A percentile compares a stretch with the other conserved stretches of the same genome.
phyloP scores from a whole-genome alignment of 495 filamentous ascomycete genomes.

The Oidiodendron maius region DNA sequence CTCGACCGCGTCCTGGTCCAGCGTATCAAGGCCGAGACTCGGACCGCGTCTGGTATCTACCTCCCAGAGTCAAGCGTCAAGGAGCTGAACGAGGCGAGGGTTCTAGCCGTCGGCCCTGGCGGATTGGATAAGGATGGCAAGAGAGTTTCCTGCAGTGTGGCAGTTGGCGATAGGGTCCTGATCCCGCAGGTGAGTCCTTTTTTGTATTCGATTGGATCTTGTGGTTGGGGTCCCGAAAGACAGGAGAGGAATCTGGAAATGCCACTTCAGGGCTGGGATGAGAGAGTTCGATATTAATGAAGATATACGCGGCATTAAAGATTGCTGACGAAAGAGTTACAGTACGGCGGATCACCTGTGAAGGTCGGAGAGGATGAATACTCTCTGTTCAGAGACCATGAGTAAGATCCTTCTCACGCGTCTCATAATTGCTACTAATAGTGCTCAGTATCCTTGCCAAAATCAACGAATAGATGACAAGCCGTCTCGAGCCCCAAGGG shows the following conservation, averaged over 20 bases:
- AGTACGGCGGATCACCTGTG: slow-evolving; percentile 94
- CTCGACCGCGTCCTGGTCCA: slow-evolving; percentile 98
- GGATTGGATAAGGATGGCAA: slow-evolving; percentile 80
- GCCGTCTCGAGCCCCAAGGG: not conserved
- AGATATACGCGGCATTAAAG: not conserved
- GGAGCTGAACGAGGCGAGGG: slow-evolving; percentile 95
- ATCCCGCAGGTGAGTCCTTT: slow-evolving; percentile 75
- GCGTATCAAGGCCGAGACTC: slow-evolving; percentile 93
- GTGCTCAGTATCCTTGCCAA: slow-evolving; percentile 68
- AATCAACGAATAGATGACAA: slow-evolving; percentile 64
- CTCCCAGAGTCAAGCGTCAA: slow-evolving; percentile 95
- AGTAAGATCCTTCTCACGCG: slow-evolving; percentile 57
- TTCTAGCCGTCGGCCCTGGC: slow-evolving; percentile 92
- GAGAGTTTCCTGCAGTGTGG: slow-evolving; percentile 73
- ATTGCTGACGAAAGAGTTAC: slow-evolving; percentile 4
- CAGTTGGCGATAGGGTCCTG: slow-evolving; percentile 83
- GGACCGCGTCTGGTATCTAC: slow-evolving; percentile 94
- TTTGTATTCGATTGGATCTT: slow-evolving; percentile 6
- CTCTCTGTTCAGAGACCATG: slow-evolving; percentile 90
- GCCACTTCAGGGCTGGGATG: not conserved
- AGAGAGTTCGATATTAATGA: slow-evolving; percentile 4
- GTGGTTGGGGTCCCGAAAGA: not conserved
- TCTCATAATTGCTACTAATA: too few relatives aligned
- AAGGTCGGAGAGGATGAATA: slow-evolving; percentile 98
- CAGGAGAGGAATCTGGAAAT: slow-evolving; percentile 6